A percentile compares a stretch with the other conserved stretches of the same genome.
phyloP scores from a whole-genome alignment of 208 protist species.

The Leishmania tarentolae region DNA sequence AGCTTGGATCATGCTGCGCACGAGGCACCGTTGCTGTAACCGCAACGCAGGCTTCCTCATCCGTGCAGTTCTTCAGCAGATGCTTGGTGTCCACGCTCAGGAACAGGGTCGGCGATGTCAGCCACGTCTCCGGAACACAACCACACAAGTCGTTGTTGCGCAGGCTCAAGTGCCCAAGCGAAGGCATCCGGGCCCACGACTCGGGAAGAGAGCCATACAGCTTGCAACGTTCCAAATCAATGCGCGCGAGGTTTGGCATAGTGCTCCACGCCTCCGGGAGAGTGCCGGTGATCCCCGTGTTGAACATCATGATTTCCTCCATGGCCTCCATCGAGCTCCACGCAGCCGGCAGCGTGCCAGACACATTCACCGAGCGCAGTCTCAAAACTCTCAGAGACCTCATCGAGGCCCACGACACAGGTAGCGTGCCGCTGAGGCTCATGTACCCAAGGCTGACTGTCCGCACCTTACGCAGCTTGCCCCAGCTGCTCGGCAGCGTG shows the following conservation, averaged over 20 bases:
- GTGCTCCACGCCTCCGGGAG: conserved; percentile 7
- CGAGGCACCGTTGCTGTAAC: neutral
- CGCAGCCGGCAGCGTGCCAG: conserved; percentile 6
- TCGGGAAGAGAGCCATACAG: neutral
- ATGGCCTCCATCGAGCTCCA: neutral
- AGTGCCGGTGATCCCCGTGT: neutral
- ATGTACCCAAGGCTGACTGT: neutral
- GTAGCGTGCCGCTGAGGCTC: conserved; percentile 6
- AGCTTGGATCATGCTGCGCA: too few species aligned
- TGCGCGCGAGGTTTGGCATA: neutral
- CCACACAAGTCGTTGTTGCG: neutral
- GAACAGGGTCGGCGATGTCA: too few species aligned
- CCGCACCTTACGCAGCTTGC: neutral
- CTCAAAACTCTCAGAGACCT: neutral
- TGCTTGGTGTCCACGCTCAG: neutral
- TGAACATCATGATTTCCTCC: neutral
- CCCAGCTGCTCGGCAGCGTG: neutral
- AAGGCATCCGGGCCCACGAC: neutral
- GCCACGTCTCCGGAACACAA: neutral
- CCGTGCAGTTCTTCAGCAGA: neutral
- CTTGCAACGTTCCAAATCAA: neutral
- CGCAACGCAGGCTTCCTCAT: neutral
- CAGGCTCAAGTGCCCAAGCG: neutral
- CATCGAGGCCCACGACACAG: neutral
- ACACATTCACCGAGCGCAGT: neutral